These are phyloP conservation scores for Lactarius quietus DNA, from an alignment of 768 basidiomycete species.

Conservation along the genomic window DNA sequence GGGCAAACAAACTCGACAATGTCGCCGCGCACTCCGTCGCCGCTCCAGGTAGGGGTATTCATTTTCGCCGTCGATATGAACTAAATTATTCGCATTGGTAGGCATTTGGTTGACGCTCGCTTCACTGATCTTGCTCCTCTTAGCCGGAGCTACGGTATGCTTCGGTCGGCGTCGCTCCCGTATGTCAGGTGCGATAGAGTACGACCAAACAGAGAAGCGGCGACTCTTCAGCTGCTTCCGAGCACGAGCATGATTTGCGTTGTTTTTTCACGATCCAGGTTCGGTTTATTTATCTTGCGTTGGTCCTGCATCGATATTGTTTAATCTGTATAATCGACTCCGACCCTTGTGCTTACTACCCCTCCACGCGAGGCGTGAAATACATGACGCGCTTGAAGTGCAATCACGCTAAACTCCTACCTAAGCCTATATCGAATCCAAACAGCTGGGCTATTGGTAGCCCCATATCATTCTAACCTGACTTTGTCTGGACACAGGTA, in stretches of 20 bases:
- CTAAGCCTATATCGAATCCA: too few species aligned
- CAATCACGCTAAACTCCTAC: neutral
- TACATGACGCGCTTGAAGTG: neutral
- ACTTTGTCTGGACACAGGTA: too few species aligned
- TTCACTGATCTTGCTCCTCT: conserved; percentile 21
- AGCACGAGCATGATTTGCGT: neutral
- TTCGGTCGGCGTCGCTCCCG: conserved; percentile 24
- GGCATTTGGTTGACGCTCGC: conserved; percentile 25
- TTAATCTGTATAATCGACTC: neutral
- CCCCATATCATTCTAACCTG: too few species aligned
- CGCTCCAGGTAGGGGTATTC: conserved; percentile 52
- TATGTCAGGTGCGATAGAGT: conserved; percentile 17
- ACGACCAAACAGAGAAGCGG: conserved; percentile 8
- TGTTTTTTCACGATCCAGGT: neutral
- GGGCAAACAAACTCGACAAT: conserved; percentile 49
- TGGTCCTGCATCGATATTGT: neutral
- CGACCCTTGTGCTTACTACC: neutral
- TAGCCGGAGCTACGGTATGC: conserved; percentile 13
- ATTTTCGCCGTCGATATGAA: neutral
- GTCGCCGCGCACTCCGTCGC: conserved; percentile 48
- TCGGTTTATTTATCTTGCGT: neutral
- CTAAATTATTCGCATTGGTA: neutral
- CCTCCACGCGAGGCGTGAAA: neutral
- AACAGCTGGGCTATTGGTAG: too few species aligned
- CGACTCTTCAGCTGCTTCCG: conserved; percentile 8